These are phyloP conservation scores for Salvia miltiorrhiza DNA, from an alignment of 257 asterid species.

Conservation along the genomic window DNA sequence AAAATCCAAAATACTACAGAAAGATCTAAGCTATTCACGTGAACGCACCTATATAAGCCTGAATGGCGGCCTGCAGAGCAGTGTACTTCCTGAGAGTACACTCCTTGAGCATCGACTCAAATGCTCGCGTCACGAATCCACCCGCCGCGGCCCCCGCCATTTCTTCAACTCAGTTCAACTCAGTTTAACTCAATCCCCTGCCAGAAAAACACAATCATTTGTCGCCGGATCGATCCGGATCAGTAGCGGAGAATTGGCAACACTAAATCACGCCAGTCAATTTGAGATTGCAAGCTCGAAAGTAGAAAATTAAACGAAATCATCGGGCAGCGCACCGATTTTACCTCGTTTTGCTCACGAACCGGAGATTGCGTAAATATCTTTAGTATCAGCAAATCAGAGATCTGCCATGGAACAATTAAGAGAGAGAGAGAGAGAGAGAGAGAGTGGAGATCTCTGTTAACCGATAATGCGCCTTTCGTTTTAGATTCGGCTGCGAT, in stretches of 20 bases:
- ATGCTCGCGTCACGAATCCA: constrained; percentile 90
- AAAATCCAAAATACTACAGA: constrained; percentile 4
- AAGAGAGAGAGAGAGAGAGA: constrained; percentile 15
- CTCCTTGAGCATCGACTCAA: constrained; percentile 94
- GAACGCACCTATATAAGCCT: constrained; percentile 62
- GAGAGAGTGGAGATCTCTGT: constrained; percentile 18
- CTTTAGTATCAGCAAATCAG: constrained; percentile 26
- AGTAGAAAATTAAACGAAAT: background rate
- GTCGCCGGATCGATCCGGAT: constrained; percentile 37
- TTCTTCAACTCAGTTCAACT: constrained; percentile 29
- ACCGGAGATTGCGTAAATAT: constrained; percentile 18
- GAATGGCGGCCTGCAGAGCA: constrained; percentile 69
- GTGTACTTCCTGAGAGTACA: constrained; percentile 62
- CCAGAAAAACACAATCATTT: background rate
- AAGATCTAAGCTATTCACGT: constrained; percentile 17
- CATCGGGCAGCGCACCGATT: background rate
- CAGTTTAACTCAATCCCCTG: constrained; percentile 27
- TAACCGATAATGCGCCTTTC: constrained; percentile 24
- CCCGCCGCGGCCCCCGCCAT: constrained; percentile 98
- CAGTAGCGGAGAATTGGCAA: constrained; percentile 11
- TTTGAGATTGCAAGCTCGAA: constrained; percentile 30
- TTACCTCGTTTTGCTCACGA: constrained; percentile 22
- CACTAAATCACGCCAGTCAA: constrained; percentile 4
- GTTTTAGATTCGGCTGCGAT: constrained; percentile 8
- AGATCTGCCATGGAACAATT: constrained; percentile 44